Conservation (phyloP, 1,284 basidiomycete species). For the Jaminaea rosea region DNA sequence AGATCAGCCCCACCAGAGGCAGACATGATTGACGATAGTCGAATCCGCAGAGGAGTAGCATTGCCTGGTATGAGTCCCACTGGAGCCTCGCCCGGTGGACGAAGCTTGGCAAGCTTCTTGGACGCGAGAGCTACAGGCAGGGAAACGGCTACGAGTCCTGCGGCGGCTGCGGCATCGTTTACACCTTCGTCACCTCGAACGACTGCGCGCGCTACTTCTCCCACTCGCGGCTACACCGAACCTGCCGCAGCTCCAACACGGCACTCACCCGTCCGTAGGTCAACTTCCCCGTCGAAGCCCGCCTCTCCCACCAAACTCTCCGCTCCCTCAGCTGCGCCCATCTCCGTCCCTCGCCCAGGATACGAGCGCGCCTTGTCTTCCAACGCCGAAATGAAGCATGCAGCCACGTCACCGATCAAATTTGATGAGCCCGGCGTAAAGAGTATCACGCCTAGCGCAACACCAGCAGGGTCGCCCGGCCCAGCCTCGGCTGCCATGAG, state of each 20-base stretch:
- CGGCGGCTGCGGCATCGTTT: no score
- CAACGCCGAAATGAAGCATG: constrained; percentile 20
- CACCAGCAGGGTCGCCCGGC: background rate
- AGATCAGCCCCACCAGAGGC: constrained; percentile 36
- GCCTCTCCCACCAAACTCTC: no score
- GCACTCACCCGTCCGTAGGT: no score
- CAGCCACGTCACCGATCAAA: constrained; percentile 26
- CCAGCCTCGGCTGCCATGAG: constrained; percentile 5
- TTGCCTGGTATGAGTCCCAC: constrained; percentile 24
- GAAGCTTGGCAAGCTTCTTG: constrained; percentile 35
- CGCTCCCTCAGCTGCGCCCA: no score
- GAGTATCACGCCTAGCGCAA: background rate
- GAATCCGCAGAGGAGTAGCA: constrained; percentile 10
- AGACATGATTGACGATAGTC: constrained; percentile 23
- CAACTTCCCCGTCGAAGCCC: no score
- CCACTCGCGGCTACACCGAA: no score
- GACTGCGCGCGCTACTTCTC: no score
- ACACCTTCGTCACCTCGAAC: no score
- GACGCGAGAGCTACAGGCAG: constrained; percentile 25
- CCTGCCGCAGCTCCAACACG: no score
- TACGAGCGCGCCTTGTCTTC: constrained; percentile 5
- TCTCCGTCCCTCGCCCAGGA: no score
- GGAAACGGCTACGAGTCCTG: no score
- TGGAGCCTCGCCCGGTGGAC: constrained; percentile 5
- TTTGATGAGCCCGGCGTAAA: constrained; percentile 10